Conservation (phyloP, 495 filamentous ascomycete species). For the Trypethelium eluteriae region DNA sequence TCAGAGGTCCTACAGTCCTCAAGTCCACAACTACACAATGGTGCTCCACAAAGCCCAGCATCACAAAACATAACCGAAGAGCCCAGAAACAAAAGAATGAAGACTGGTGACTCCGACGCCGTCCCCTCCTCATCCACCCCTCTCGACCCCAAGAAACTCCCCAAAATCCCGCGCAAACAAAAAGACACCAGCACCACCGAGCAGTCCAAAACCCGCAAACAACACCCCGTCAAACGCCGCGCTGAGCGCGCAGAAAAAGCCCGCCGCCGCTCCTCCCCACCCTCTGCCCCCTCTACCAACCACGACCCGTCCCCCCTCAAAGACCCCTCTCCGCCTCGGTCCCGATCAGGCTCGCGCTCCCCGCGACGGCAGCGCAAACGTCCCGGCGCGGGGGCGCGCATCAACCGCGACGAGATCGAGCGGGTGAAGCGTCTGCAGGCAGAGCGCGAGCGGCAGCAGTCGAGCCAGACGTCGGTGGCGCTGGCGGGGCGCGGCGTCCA, state of each 20-base stretch:
- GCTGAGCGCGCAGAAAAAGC: conserved; percentile 1
- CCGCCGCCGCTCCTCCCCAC: background rate
- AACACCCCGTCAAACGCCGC: conserved; percentile 11
- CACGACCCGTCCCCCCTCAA: conserved; percentile 19
- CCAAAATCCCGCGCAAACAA: conserved; percentile 10
- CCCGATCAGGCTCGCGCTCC: conserved; percentile 30
- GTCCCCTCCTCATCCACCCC: background rate
- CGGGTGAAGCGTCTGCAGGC: conserved; percentile 58
- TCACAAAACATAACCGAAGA: conserved; percentile 12
- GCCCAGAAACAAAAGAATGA: background rate
- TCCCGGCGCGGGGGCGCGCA: conserved; percentile 72
- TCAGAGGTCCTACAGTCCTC: background rate
- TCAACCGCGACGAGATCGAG: conserved; percentile 56
- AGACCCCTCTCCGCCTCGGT: conserved; percentile 21
- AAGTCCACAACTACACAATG: background rate
- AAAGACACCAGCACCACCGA: background rate
- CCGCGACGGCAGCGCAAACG: conserved; percentile 70
- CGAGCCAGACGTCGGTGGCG: conserved; percentile 31
- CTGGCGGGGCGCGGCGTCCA: conserved; percentile 48
- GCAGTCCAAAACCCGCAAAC: background rate
- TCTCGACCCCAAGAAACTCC: conserved; percentile 4
- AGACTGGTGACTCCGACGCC: background rate
- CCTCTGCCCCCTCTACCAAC: conserved; percentile 14
- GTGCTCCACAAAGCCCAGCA: background rate
- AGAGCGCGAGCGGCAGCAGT: conserved; percentile 54